Evolutionary conservation across 495 filamentous ascomycete genomes (phyloP), one percentile per base, ranked within the genome.

Genomic region (Bombardia bombarda): DNA sequence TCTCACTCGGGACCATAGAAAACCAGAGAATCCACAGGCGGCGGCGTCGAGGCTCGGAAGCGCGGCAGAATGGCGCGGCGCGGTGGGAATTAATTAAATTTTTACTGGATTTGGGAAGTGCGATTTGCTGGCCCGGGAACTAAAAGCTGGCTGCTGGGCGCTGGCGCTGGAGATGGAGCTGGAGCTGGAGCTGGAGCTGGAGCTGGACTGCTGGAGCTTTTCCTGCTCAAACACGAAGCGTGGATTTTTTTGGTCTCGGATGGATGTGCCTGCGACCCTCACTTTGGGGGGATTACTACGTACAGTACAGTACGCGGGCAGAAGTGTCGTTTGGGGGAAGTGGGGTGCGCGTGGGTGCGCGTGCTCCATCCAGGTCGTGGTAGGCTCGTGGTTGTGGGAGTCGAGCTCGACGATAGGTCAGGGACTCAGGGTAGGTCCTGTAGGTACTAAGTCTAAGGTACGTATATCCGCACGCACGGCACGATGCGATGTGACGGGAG

Each of bases 1-100:
- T 63, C 30, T 39, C 42, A 38, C 46, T 35, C 33, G 9, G 26
- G 37, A 40, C 39, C 24, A 42, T 23, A 43, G 19, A 43, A 47
- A n/a, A n/a, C n/a, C n/a, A n/a, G n/a, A n/a, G n/a, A n/a, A n/a
- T n/a, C n/a, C n/a, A n/a, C n/a, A n/a, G n/a, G n/a, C n/a, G n/a
- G n/a, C n/a, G n/a, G n/a, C 35, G 49, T 17, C 38, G 40, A 43
- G 33, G 32, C 31, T 32, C 24, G 38, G 28, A 9, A 28, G 26
- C 9, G 26, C 9, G 26, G 9, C 2, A 13, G 26, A 6, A 26
- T 26, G 24, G 9, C 13, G 26, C 26, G 9, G 26, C 13, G 26
- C 26, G 26, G 6, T 28, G 26, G 26, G 13, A n/a, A n/a, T n/a
- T n/a, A n/a, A n/a, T n/a, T n/a, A n/a, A n/a, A n/a, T n/a, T 28